Percentiles rank a stretch among this genome's conserved stretches.
Conservation (phyloP, 345 rosid species). For the Anastatica hierochuntica region DNA sequence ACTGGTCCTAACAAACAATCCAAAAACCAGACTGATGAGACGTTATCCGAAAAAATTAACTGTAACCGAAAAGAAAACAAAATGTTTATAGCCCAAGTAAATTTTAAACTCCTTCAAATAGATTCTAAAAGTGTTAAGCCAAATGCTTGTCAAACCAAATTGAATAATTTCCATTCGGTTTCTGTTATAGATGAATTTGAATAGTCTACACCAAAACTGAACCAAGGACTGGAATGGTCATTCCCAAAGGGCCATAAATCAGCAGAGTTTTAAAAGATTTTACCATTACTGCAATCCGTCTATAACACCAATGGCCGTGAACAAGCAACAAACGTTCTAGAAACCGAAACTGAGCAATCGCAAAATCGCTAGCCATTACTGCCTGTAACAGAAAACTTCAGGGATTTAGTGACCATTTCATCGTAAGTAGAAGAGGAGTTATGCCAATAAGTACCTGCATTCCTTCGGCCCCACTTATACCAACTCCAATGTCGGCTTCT, state of each 20-base stretch:
- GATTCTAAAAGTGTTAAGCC: no score
- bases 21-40: no score
- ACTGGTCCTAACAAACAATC: no score
- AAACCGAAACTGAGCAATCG: slow-evolving; percentile 81
- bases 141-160: background rate
- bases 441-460: slow-evolving; percentile 49
- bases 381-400: slow-evolving; percentile 40
- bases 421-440: background rate
- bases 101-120: no score
- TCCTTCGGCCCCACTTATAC: slow-evolving; percentile 92
- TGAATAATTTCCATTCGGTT: background rate
- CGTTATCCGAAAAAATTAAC: no score
- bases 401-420: background rate
- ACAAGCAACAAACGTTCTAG: slow-evolving; percentile 75
- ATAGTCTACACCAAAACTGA: no score
- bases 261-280: background rate
- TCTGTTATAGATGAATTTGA: no score
- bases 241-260: no score
- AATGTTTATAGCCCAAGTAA: no score
- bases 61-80: no score
- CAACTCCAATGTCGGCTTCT: slow-evolving; percentile 96
- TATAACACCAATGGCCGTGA: slow-evolving; percentile 98
- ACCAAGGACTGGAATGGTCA: no score
- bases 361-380: slow-evolving; percentile 89
- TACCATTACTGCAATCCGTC: slow-evolving; percentile 90